Evolutionary conservation across 805 yeast species (phyloP).

Genomic region (Ogataea trehalophila): DNA sequence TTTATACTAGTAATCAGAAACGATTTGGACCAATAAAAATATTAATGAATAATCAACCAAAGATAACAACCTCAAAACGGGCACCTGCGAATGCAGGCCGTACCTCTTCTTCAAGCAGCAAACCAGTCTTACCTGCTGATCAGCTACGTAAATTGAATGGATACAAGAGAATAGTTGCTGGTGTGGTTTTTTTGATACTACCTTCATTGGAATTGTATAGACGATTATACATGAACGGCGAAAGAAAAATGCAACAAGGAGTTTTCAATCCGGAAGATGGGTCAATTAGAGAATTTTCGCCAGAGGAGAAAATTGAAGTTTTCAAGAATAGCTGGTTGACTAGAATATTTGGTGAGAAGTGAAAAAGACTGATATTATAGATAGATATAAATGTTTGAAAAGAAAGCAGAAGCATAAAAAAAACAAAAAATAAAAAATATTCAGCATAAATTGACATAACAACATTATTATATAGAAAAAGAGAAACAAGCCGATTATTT

Average conservation of each 20-base stretch:
- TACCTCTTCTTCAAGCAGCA: no score
- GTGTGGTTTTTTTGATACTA: slow-evolving; percentile 24
- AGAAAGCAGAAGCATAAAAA: no score
- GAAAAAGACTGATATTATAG: slow-evolving; percentile 21
- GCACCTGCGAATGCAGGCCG: no score
- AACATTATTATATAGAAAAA: no score
- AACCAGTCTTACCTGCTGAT: slow-evolving; percentile 13
- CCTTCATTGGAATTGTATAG: slow-evolving; percentile 31
- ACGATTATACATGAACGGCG: slow-evolving; percentile 35
- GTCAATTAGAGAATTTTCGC: slow-evolving; percentile 37
- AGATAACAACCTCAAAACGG: no score
- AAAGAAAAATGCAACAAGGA: slow-evolving; percentile 41
- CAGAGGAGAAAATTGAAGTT: slow-evolving; percentile 34
- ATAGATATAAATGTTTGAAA: not conserved
- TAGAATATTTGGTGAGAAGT: slow-evolving; percentile 39
- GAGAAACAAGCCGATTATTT: no score
- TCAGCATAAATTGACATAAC: no score
- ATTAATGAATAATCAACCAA: no score
- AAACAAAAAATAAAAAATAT: no score
- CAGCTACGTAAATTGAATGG: slow-evolving; percentile 22
- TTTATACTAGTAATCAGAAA: no score
- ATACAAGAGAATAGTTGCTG: slow-evolving; percentile 29
- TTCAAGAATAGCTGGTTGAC: slow-evolving; percentile 38
- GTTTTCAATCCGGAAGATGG: slow-evolving; percentile 40
- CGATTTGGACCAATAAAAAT: no score